Conservation (phyloP, 257 asterid species). For the Solanum tacnaense region DNA sequence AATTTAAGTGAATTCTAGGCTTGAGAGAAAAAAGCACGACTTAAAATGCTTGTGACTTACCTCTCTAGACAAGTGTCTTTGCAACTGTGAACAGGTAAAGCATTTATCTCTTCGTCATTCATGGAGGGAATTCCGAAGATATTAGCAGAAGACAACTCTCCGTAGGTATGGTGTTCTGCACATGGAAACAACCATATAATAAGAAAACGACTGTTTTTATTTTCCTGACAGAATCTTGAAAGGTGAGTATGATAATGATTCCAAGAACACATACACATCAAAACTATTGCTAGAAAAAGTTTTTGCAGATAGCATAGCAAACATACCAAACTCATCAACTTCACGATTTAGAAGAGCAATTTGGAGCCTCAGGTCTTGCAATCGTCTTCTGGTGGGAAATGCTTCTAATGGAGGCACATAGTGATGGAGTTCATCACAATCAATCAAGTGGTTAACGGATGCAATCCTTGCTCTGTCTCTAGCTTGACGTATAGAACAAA, state of each 20-base stretch:
- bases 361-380: neutral
- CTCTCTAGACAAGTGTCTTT: neutral
- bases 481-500: neutral
- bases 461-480: neutral
- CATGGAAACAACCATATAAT: neutral
- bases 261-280: neutral
- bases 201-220: neutral
- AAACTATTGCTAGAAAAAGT: neutral
- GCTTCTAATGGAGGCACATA: neutral
- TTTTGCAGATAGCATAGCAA: neutral
- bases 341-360: conserved; percentile 2
- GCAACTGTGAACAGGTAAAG: neutral
- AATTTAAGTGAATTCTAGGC: neutral
- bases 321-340: neutral
- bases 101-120: conserved; percentile 2
- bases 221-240: neutral
- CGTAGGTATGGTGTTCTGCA: neutral
- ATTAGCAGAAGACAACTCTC: neutral
- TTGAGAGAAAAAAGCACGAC: neutral
- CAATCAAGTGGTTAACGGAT: neutral
- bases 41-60: neutral
- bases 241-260: neutral
- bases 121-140: neutral
- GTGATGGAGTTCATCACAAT: neutral
- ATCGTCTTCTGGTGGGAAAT: neutral